These are phyloP conservation scores for Nicotiana sylvestris DNA, from an alignment of 257 asterid genomes.

Conservation along the genomic window DNA sequence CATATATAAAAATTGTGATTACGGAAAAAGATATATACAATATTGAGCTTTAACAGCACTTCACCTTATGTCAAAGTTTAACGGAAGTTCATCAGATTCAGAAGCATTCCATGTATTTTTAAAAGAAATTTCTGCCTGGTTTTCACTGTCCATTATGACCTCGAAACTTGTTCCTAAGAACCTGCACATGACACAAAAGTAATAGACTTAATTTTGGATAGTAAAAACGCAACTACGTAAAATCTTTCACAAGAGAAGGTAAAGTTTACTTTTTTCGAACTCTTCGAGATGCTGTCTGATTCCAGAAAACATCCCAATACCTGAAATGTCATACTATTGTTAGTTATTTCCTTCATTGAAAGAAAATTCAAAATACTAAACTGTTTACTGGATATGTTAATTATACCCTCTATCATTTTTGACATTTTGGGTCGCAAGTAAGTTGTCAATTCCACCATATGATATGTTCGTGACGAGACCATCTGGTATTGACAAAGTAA, in stretches of 20 bases:
- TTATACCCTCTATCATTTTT: conserved; percentile 59
- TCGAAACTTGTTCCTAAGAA: conserved; percentile 35
- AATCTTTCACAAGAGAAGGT: neutral
- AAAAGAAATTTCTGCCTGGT: conserved; percentile 75
- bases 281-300: conserved; percentile 26
- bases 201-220: neutral
- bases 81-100: conserved; percentile 30
- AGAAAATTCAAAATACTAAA: neutral
- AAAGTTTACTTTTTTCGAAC: conserved; percentile 40
- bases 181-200: conserved; percentile 28
- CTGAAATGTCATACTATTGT: conserved; percentile 22
- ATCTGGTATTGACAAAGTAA: conserved; percentile 56
- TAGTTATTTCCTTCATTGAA: neutral
- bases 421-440: conserved; percentile 34
- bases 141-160: conserved; percentile 39
- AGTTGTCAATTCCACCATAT: conserved; percentile 57
- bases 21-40: neutral
- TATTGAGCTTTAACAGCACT: neutral
- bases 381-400: neutral
- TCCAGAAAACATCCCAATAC: conserved; percentile 88
- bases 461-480: conserved; percentile 51
- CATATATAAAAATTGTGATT: neutral
- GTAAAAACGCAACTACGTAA: too few species aligned
- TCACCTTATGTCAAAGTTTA: conserved; percentile 81
- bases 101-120: conserved; percentile 33